Base-by-base conservation (phyloP, 2,329 filamentous ascomycete species). In the Penicillium hesseltinei region DNA sequence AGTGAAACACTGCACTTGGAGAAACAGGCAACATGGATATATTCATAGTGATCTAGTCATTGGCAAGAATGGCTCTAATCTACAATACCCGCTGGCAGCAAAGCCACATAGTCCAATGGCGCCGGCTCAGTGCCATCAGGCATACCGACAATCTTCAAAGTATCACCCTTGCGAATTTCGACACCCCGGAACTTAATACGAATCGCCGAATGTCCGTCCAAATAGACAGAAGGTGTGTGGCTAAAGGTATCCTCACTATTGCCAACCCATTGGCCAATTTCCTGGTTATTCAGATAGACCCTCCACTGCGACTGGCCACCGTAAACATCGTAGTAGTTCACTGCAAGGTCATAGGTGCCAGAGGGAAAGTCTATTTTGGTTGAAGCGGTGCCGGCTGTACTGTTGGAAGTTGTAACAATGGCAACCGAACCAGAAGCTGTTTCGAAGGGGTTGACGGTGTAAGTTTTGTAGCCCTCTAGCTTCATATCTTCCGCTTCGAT, bases 401-500 rank as follows among this genome's bases (percentile, higher is more conserved):
- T 73, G 64, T 85, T 86, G 10, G 77, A 75, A 2, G 69, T 71
- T 0, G 84, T 87, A 44, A 87, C 80, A 48, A 88, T 81, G 9
- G 82, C 81, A 5, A 70, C 79, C 44, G 72, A 74, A 2, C 81
- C 80, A 0, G 84, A 87, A 0, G 87, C 87, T 0, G 82, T 78
- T 60, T 88, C 83, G 53, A 83, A 83, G 0, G 87, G 87, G 9
- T 67, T 78, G 1, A 88, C 84, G 1, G 66, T 60, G 23, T 83
- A 81, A 0, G 74, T 60, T 52, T 77, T 71, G 72, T 90, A 90
- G 0, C 84, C 84, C 7, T 78, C 73, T 1, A 89, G 75, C 0
- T 72, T 62, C 87, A 90, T 89, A 52, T 73, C 75, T 72, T 90
- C 87, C 1, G 87, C 87, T 75, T 90, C 87, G 45, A 90, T 81